Conservation (phyloP, 2,329 filamentous ascomycete species). For the Stemphylium lycopersici region DNA sequence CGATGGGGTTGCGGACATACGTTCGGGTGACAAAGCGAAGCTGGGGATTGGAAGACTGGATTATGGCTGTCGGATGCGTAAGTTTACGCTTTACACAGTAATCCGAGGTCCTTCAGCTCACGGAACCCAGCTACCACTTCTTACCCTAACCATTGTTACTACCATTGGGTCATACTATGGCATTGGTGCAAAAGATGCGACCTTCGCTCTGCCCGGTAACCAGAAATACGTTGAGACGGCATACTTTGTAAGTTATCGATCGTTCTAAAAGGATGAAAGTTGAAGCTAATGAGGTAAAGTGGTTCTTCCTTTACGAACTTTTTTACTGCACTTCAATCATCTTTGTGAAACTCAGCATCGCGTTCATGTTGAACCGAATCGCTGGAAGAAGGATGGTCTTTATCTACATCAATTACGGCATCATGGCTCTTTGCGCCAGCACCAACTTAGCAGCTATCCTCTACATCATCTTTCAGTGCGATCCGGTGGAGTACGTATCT, state of each 20-base stretch:
- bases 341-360: slow-evolving; percentile 47
- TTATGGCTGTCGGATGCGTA: slow-evolving; percentile 25
- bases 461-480: slow-evolving; percentile 48
- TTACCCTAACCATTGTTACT: slow-evolving; percentile 28
- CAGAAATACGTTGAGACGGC: slow-evolving; percentile 17
- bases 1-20: slow-evolving; percentile 25
- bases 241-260: slow-evolving; percentile 22
- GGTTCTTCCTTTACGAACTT: slow-evolving; percentile 48
- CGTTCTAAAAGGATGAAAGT: background rate
- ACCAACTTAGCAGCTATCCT: slow-evolving; percentile 42
- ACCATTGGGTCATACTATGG: slow-evolving; percentile 41
- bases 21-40: slow-evolving; percentile 21
- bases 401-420: slow-evolving; percentile 34
- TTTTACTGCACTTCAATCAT: slow-evolving; percentile 48
- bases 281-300: slow-evolving; percentile 23
- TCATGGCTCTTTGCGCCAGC: slow-evolving; percentile 37
- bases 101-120: background rate
- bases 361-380: slow-evolving; percentile 45
- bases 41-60: slow-evolving; percentile 43
- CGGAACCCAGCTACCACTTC: background rate
- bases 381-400: slow-evolving; percentile 37
- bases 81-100: background rate
- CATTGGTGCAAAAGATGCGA: slow-evolving; percentile 37
- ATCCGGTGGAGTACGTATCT: slow-evolving; percentile 31
- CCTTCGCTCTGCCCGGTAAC: slow-evolving; percentile 20